Evolutionary conservation across 768 basidiomycete species (phyloP), one percentile per base, ranked within the genome.

Genomic region (Auriscalpium orientale): DNA sequence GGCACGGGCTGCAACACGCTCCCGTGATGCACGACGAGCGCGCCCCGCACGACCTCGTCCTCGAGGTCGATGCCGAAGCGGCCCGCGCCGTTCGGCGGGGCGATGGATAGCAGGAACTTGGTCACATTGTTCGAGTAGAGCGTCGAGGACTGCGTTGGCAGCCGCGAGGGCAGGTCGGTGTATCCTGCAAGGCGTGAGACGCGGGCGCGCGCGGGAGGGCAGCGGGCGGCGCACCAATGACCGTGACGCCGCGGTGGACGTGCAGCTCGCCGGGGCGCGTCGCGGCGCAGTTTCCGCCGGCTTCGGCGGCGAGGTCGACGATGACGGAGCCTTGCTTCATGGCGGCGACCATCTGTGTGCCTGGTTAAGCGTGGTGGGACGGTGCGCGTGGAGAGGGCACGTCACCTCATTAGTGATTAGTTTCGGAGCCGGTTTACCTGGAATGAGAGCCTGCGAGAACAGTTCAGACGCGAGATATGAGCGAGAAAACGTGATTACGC

Each of bases 271-370:
- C 91, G 8, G 91, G 90, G 51, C 77, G 74, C 9, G 91, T 94
- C 13, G 83, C 85, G 63, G 84, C 86, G 63, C 91, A 93, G 59
- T 94, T 94, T 13, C 91, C 91, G n/a, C 91, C 91, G 46, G 89
- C 80, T 71, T 94, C 91, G 15, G 90, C 86, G 40, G 91, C 91
- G 56, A 89, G 67, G 68, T 94, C 91, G 28, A 93, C 91, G 52
- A 94, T 81, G 33, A 94, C 84, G 5, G 91, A 93, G 22, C 91
- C 91, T 72, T 89, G 89, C 63, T 89, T 92, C 91, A 94, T 92
- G n/a, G 84, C 87, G 43, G 84, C 80, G 13, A 94, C 78, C 87
- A 93, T 92, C 74, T 78, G 53, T 9, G 56, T 34, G 55, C 34
- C 34, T 15, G 9, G 5, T 33, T 50, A 7, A 53, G 22, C 18